These are phyloP conservation scores for Curvularia spicifera DNA, from an alignment of 2,329 filamentous ascomycete genomes.

Conservation along the genomic window DNA sequence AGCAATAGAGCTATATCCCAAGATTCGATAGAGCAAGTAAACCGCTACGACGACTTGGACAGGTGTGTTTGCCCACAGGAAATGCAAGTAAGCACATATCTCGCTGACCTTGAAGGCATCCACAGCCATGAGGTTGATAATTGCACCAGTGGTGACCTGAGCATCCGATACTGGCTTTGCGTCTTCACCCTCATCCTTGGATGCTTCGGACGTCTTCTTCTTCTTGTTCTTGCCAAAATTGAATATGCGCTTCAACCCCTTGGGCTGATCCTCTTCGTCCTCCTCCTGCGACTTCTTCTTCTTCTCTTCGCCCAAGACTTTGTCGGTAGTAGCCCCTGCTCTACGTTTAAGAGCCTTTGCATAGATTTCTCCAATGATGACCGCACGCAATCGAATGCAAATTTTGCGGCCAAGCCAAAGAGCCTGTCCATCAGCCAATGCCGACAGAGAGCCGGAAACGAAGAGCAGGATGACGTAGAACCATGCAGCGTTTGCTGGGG, in stretches of 20 bases:
- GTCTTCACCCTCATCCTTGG: conserved; percentile 41
- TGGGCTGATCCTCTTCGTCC: conserved; percentile 50
- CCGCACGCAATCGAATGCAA: conserved; percentile 88
- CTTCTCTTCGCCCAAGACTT: conserved; percentile 68
- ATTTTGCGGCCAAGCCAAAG: conserved; percentile 94
- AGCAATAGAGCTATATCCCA: conserved; percentile 91
- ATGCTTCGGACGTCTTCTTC: conserved; percentile 51
- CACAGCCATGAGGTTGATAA: conserved; percentile 99
- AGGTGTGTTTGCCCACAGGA: conserved; percentile 89
- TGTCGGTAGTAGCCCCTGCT: conserved; percentile 77
- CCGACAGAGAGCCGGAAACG: conserved; percentile 79
- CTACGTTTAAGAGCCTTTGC: conserved; percentile 92
- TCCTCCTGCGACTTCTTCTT: conserved; percentile 50
- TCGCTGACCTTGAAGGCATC: conserved; percentile 99
- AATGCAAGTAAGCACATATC: conserved; percentile 92
- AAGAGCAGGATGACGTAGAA: conserved; percentile 92
- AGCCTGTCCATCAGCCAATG: conserved; percentile 82
- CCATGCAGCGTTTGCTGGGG: conserved; percentile 89
- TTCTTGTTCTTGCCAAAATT: conserved; percentile 68
- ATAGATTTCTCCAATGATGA: conserved; percentile 97
- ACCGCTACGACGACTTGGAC: conserved; percentile 86
- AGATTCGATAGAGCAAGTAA: conserved; percentile 81
- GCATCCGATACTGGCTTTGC: conserved; percentile 59
- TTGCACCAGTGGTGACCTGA: conserved; percentile 93
- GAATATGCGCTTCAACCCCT: conserved; percentile 54